These are phyloP conservation scores for Eucalyptus lansdowneana DNA, from an alignment of 345 rosid genomes.

Conservation along the genomic window DNA sequence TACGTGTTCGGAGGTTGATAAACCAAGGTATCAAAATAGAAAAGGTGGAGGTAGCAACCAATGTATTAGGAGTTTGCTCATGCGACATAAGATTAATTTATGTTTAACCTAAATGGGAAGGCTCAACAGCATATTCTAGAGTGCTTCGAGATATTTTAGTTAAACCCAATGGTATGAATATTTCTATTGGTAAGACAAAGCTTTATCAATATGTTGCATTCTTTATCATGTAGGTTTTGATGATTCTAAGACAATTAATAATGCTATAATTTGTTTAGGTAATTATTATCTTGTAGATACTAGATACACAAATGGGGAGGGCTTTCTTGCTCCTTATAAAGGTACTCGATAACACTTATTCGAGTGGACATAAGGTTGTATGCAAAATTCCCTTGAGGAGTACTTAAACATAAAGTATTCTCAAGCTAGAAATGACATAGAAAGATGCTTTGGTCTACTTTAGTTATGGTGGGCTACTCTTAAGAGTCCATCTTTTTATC, in stretches of 20 bases:
- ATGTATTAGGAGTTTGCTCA: not conserved
- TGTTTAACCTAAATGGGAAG: not conserved
- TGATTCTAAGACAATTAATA: too few relatives aligned
- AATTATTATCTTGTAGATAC: not conserved
- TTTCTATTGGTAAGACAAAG: too few relatives aligned
- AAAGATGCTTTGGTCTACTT: not conserved
- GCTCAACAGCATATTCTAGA: fast-evolving
- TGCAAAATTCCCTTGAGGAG: not conserved
- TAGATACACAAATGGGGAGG: not conserved
- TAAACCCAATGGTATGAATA: too few relatives aligned
- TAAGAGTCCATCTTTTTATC: not conserved
- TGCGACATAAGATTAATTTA: not conserved
- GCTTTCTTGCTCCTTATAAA: not conserved
- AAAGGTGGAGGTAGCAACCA: not conserved
- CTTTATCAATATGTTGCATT: not conserved
- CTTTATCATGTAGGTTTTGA: not conserved
- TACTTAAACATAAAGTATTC: not conserved
- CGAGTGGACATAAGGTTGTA: not conserved
- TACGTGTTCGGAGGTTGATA: not conserved
- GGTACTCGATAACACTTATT: not conserved
- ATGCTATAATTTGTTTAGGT: fast-evolving
- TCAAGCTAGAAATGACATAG: not conserved
- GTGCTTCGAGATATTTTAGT: not conserved
- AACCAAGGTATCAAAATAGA: not conserved
- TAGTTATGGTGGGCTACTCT: not conserved